Base-by-base conservation (phyloP, 495 filamentous ascomycete genomes). In the Aspergillus egyptiacus region DNA sequence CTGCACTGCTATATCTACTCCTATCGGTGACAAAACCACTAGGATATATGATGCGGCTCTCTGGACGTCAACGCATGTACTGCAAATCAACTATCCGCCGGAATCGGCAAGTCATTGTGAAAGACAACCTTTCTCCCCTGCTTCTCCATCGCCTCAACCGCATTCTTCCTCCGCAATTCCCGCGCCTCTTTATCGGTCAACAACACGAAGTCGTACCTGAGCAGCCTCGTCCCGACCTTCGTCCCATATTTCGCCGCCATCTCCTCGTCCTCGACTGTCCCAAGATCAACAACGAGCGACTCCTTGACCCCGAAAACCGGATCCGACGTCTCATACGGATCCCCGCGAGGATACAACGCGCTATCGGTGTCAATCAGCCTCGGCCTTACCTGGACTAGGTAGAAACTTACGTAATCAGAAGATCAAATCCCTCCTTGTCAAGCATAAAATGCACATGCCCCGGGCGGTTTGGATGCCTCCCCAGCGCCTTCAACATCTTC, bases 371-470 rank as follows among this genome's bases (percentile, higher is more conserved):
- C 38, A 23, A 40, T 39, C 27, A 39, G 18, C 35, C 22, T 28
- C 15, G 23, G 38, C 4, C 18, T 32, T 13, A 30, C n/a, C n/a
- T 22, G 35, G 14, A 25, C n/a, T 9, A 37, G 9, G 9, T 2
- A 19, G 10, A 25, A 30, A 43, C 78, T 53, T 61, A 85, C 80
- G 87, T 91, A 49, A 90, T 78, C 44, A 91, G 64, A 46, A 81
- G 70, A 62, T 90, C 85, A 67, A 81, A 89, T 0, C 78, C 83
- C 58, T 67, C 60, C 66, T 86, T 86, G 53, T 79, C 76, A 62
- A 91, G 87, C 83, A 89, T 89, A 59, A 90, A 90, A 64, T 90
- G 87, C 69, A 91, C 77, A 67, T 93, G 87, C 15, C 81, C 83
- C 17, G 87, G 87, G 43, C 87, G 69, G 72, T 78, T 88, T 43